Base-by-base conservation (phyloP, 805 yeast species). In the Debaryomyces hansenii region DNA sequence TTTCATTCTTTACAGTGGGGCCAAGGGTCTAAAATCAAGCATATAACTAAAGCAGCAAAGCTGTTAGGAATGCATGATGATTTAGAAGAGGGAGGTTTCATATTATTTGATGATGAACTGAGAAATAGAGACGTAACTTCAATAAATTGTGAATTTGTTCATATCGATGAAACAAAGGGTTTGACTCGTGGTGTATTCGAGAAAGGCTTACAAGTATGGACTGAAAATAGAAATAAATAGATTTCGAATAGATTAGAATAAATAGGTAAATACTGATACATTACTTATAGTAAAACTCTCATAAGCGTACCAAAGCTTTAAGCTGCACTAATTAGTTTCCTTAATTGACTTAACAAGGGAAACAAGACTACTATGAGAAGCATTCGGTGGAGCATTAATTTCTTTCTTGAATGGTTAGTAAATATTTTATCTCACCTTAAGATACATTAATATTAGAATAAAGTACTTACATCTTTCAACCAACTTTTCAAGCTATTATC, bases 21-120 rank as follows among this genome's bases (percentile, higher is more conserved):
- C 1, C 81, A 80, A 40, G 80, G 82, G 24, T 69, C 82, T 11
- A 83, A 83, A 56, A 76, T 73, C 14, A 72, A 70, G 21, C 90
- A 85, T 58, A 81, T 87, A 33, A 57, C 59, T 14, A 62, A 63
- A 41, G 74, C 84, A 15, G 69, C 82, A 4, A 65, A 72, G 42
- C 74, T 72, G 10, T 65, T 84, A 15, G 74, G 74, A 11, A 64
- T 80, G 8, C 70, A 70, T 20, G 52, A 64, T 4, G 83, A 83
- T 34, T 75, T 87, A 69, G 43, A 48, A 15, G 44, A 54, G 6
- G 73, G 75, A 1, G 54, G 59, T 20, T 62, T 71, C 40, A 70
- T 80, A 15, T 56, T 87, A 46, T 90, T 81, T 57, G 96, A 90
- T 59, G 96, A 90, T 62, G 96, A 90, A 63, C 57, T 67, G 45